Evolutionary conservation across 768 basidiomycete species (phyloP).

Genomic region (Krasilnikovozyma curviuscula): DNA sequence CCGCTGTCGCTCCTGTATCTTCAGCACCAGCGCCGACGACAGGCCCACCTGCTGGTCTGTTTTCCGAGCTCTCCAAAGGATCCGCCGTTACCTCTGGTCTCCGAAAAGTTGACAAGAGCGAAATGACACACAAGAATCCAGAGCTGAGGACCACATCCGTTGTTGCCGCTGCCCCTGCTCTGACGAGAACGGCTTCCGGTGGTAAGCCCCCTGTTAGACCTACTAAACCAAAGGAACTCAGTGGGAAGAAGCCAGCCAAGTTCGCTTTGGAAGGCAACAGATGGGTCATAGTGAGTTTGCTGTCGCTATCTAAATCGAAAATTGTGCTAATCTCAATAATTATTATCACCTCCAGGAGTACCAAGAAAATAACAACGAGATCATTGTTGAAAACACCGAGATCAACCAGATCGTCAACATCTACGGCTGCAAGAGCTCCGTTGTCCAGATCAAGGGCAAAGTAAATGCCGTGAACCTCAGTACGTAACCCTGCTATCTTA

Average conservation of each 20-base stretch:
- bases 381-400: slow-evolving; percentile 57
- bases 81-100: slow-evolving; percentile 75
- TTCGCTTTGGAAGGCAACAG: slow-evolving; percentile 77
- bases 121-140: slow-evolving; percentile 99
- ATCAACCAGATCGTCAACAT: slow-evolving; percentile 70
- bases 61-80: slow-evolving; percentile 76
- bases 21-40: slow-evolving; percentile 44
- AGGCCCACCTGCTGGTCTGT: slow-evolving; percentile 40
- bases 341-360: slow-evolving; percentile 56
- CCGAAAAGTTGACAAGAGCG: slow-evolving; percentile 82
- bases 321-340: no score
- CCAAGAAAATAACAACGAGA: slow-evolving; percentile 54
- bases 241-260: slow-evolving; percentile 80
- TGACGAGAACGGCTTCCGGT: slow-evolving; percentile 28
- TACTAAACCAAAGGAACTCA: slow-evolving; percentile 59
- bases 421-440: slow-evolving; percentile 72
- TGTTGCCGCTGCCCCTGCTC: slow-evolving; percentile 35
- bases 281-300: slow-evolving; percentile 59
- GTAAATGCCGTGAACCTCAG: slow-evolving; percentile 81
- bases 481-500: slow-evolving; percentile 27
- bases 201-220: slow-evolving; percentile 42
- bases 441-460: slow-evolving; percentile 73
- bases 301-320: no score
- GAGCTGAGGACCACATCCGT: slow-evolving; percentile 41
- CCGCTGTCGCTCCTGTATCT: slow-evolving; percentile 18